phyloP scores from a whole-genome alignment of 345 rosid genomes.

The Ceriops decandra region DNA sequence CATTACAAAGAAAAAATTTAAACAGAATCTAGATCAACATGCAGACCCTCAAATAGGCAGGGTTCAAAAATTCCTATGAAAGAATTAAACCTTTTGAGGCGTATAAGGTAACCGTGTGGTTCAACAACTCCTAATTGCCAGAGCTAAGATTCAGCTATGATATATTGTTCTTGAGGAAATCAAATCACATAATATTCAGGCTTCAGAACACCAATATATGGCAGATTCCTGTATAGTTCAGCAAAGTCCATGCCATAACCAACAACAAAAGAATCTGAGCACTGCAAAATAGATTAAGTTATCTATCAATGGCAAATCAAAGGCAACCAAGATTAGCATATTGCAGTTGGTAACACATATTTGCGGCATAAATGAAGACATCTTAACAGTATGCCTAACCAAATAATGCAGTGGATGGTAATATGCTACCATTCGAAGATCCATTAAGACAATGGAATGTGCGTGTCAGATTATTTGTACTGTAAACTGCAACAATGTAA shows the following conservation, averaged over 20 bases:
- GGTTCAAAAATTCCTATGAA: not conserved
- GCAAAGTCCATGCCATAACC: conserved; percentile 98
- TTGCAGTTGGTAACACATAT: not conserved
- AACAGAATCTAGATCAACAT: no score
- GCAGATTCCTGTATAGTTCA: conserved; percentile 76
- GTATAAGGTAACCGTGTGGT: not conserved
- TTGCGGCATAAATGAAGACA: not conserved
- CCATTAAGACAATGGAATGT: not conserved
- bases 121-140: not conserved
- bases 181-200: conserved; percentile 49
- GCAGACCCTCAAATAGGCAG: no score
- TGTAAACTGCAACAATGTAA: not conserved
- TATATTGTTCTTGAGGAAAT: not conserved
- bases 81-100: not conserved
- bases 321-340: not conserved
- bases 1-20: not conserved
- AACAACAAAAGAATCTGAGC: conserved; percentile 79
- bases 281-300: conserved; percentile 41
- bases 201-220: conserved; percentile 82
- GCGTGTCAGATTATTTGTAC: not conserved
- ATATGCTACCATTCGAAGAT: no score
- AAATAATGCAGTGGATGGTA: no score
- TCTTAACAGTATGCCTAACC: not conserved
- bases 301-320: not conserved
- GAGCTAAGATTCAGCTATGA: not conserved